Conservation (phyloP, 179 eudicot species). For the Beta macrorhiza region DNA sequence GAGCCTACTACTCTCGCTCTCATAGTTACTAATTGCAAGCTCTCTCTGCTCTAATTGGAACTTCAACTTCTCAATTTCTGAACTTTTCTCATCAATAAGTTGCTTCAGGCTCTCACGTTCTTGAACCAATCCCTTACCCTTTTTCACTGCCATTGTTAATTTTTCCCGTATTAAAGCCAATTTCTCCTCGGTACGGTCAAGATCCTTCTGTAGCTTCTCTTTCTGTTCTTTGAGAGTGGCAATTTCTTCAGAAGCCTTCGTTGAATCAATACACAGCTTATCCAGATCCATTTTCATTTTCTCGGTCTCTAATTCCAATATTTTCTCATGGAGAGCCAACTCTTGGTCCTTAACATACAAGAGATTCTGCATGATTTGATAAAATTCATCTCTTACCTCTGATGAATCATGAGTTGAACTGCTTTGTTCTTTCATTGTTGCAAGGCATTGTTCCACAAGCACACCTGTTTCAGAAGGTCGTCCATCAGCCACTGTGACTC, state of each 20-base stretch:
- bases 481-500: constrained; percentile 35
- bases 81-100: constrained; percentile 62
- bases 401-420: constrained; percentile 38
- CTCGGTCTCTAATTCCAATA: constrained; percentile 55
- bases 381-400: constrained; percentile 38
- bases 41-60: constrained; percentile 54
- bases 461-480: constrained; percentile 41
- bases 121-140: constrained; percentile 96
- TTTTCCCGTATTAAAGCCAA: constrained; percentile 74
- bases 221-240: constrained; percentile 56
- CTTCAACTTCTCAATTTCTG: constrained; percentile 73
- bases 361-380: constrained; percentile 56
- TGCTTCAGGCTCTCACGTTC: constrained; percentile 85
- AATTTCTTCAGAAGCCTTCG: constrained; percentile 50
- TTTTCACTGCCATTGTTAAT: constrained; percentile 93
- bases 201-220: constrained; percentile 55
- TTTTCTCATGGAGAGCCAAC: constrained; percentile 46
- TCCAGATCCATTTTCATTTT: constrained; percentile 44
- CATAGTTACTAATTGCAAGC: constrained; percentile 41
- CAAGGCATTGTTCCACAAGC: constrained; percentile 57
- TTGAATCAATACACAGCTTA: constrained; percentile 45
- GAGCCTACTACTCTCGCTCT: constrained; percentile 52
- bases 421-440: constrained; percentile 47
- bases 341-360: constrained; percentile 63
- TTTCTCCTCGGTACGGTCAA: constrained; percentile 78